These are phyloP conservation scores for Elsinoe perseae DNA, from an alignment of 2,329 filamentous ascomycete genomes.

Conservation along the genomic window DNA sequence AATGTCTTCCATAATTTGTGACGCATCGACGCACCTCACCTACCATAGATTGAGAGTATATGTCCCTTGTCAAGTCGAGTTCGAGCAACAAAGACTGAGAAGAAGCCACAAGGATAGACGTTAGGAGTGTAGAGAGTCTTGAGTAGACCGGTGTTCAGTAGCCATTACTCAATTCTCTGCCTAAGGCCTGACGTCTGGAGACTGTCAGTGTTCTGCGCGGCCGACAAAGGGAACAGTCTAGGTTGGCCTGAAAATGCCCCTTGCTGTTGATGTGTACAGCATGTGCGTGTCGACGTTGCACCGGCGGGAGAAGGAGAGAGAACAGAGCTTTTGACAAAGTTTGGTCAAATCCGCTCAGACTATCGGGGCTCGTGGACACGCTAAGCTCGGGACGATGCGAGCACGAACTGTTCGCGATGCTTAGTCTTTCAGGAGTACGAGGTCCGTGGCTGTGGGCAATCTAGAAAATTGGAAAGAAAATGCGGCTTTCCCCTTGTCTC, in stretches of 20 bases:
- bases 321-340: neutral
- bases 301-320: neutral
- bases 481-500: neutral
- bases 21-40: neutral
- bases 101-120: too few relatives aligned
- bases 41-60: neutral
- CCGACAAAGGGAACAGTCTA: neutral
- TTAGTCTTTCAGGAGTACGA: slow-evolving; percentile 7
- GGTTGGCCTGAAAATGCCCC: neutral
- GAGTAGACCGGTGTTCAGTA: too few relatives aligned
- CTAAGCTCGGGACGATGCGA: slow-evolving; percentile 1
- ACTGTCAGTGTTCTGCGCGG: neutral
- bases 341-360: slow-evolving; percentile 10
- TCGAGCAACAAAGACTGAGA: too few relatives aligned
- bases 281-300: slow-evolving; percentile 8
- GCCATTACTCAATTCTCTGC: too few relatives aligned
- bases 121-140: too few relatives aligned
- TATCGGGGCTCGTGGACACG: slow-evolving; percentile 1
- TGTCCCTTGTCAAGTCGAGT: too few relatives aligned
- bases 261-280: slow-evolving; percentile 3
- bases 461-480: neutral
- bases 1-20: neutral
- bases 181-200: too few relatives aligned
- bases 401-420: neutral
- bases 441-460: slow-evolving; percentile 2